A percentile compares a stretch with the other conserved stretches of the same genome.
Conservation (phyloP, 306 rosid genomes). For the Quercus aquifolioides region DNA sequence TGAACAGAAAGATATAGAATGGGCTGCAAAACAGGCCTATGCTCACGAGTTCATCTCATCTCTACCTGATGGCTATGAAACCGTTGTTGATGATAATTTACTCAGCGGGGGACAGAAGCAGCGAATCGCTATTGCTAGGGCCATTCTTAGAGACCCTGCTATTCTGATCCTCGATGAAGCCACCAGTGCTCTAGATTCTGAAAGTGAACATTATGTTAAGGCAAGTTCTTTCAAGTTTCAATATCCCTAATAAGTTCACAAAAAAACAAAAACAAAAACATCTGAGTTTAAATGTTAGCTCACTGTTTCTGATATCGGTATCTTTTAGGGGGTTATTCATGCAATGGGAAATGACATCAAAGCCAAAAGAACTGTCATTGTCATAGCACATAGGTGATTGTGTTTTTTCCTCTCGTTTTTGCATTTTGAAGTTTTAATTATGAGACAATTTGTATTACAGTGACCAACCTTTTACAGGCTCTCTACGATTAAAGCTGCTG, state of each 20-base stretch:
- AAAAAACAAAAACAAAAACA: neutral
- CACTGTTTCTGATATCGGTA: neutral
- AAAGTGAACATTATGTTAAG: slow-evolving; percentile 37
- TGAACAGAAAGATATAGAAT: slow-evolving; percentile 37
- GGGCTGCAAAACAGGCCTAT: slow-evolving; percentile 43
- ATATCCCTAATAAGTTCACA: neutral
- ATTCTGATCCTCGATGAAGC: slow-evolving; percentile 49
- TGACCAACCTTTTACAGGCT: slow-evolving; percentile 23
- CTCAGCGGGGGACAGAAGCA: slow-evolving; percentile 56
- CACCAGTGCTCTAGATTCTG: slow-evolving; percentile 52
- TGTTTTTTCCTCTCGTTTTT: neutral
- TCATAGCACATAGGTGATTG: slow-evolving; percentile 42
- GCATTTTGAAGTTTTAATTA: neutral
- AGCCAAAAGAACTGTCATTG: slow-evolving; percentile 36
- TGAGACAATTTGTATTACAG: neutral
- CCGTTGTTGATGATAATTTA: slow-evolving; percentile 43
- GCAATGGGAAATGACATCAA: slow-evolving; percentile 19
- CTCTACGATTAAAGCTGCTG: slow-evolving; percentile 43
- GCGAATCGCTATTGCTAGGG: slow-evolving; percentile 51
- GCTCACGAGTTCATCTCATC: slow-evolving; percentile 43
- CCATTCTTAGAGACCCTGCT: slow-evolving; percentile 50
- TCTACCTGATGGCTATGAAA: slow-evolving; percentile 45
- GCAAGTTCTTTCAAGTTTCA: slow-evolving; percentile 15
- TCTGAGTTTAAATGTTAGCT: neutral
- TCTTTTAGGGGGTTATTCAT: slow-evolving; percentile 32